phyloP scores from a whole-genome alignment of 331 rosid genomes.

The Malus hybrid region DNA sequence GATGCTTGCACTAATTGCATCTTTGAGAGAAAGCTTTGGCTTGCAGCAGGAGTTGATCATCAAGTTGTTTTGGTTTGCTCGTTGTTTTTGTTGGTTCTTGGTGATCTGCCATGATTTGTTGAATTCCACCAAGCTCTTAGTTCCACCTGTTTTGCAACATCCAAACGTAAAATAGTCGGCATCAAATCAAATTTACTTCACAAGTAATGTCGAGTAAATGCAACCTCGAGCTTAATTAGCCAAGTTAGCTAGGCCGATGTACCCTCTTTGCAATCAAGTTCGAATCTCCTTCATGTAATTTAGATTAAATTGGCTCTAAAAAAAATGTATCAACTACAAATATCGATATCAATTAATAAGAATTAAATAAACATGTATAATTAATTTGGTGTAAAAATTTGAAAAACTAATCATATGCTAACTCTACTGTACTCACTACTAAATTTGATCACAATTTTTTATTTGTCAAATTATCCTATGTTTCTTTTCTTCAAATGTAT shows the following conservation, averaged over 20 bases:
- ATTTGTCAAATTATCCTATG: neutral
- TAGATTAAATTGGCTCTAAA: no score
- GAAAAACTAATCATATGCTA: neutral
- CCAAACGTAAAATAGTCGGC: neutral
- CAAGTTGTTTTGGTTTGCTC: neutral
- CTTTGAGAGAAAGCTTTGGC: slow-evolving; percentile 41
- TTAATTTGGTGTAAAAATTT: no score
- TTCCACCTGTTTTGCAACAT: slow-evolving; percentile 27
- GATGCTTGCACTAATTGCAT: slow-evolving; percentile 71
- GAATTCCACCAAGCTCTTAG: slow-evolving; percentile 57
- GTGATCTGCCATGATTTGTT: slow-evolving; percentile 59
- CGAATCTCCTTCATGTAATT: no score
- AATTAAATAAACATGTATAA: no score
- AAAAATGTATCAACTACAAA: neutral
- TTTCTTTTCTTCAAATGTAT: neutral
- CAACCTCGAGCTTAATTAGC: neutral
- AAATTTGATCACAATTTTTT: neutral
- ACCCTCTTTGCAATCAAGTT: neutral
- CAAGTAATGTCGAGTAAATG: neutral
- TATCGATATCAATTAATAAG: neutral
- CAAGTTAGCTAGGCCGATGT: neutral
- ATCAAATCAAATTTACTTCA: neutral
- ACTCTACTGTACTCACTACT: neutral
- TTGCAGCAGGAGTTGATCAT: neutral
- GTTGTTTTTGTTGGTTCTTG: neutral